Evolutionary conservation across 495 filamentous ascomycete genomes (phyloP).

Genomic region (Hypoxylon perforatum): DNA sequence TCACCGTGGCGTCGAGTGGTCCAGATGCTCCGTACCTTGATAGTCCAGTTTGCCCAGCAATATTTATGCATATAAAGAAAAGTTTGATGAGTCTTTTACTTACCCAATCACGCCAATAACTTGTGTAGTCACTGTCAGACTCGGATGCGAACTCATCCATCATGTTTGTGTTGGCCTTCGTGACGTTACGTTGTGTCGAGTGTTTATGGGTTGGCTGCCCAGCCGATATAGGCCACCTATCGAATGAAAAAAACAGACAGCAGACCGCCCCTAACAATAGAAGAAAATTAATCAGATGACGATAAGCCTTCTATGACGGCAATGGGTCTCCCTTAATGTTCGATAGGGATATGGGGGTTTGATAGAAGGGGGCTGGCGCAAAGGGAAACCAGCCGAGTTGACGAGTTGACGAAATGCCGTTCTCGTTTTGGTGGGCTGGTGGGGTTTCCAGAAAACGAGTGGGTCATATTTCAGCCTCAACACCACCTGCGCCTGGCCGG

Average conservation of each 20-base stretch:
- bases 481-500: not conserved
- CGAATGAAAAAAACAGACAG: not conserved
- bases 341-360: slow-evolving; percentile 1
- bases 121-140: slow-evolving; percentile 98
- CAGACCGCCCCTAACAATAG: not conserved
- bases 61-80: slow-evolving; percentile 17
- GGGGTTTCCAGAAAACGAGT: slow-evolving; percentile 16
- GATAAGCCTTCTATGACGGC: not conserved
- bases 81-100: slow-evolving; percentile 60
- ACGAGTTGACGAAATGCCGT: slow-evolving; percentile 30
- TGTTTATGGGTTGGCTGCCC: slow-evolving; percentile 4
- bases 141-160: slow-evolving; percentile 98
- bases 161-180: slow-evolving; percentile 24
- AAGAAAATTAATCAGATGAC: not conserved
- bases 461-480: slow-evolving; percentile 35
- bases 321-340: not conserved
- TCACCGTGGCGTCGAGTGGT: too few relatives aligned
- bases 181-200: not conserved
- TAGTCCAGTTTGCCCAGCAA: not conserved
- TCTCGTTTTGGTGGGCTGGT: slow-evolving; percentile 31
- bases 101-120: slow-evolving; percentile 99
- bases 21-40: too few relatives aligned
- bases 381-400: slow-evolving; percentile 19
- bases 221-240: slow-evolving; percentile 8
- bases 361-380: slow-evolving; percentile 26